Evolutionary conservation across 2,329 filamentous ascomycete species (phyloP).

Genomic region (Arthroderma sp.): DNA sequence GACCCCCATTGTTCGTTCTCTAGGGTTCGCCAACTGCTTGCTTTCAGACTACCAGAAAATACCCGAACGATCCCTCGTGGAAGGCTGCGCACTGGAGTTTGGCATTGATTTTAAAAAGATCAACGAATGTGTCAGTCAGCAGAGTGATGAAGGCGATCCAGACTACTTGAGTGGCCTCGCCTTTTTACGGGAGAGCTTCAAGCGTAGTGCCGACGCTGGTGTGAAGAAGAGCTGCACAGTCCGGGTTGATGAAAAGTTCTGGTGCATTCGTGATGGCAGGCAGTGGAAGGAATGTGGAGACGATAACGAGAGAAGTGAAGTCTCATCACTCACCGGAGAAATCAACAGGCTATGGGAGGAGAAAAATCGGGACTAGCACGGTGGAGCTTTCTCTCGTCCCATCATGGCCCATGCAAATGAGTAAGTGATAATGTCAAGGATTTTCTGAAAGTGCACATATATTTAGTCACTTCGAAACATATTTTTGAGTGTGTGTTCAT

Average conservation of each 20-base stretch:
- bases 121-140: slow-evolving; percentile 66
- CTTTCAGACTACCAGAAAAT: slow-evolving; percentile 63
- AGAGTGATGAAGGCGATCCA: slow-evolving; percentile 57
- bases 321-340: slow-evolving; percentile 55
- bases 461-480: too few species aligned
- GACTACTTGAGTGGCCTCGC: slow-evolving; percentile 40
- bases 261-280: slow-evolving; percentile 71
- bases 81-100: slow-evolving; percentile 82
- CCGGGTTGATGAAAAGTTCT: slow-evolving; percentile 61
- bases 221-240: slow-evolving; percentile 66
- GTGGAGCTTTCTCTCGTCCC: too few species aligned
- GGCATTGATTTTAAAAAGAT: slow-evolving; percentile 70
- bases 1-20: slow-evolving; percentile 58
- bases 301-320: slow-evolving; percentile 42
- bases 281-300: slow-evolving; percentile 66
- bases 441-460: too few species aligned
- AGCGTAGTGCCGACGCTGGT: slow-evolving; percentile 45
- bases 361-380: slow-evolving; percentile 13
- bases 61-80: slow-evolving; percentile 61
- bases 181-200: slow-evolving; percentile 32
- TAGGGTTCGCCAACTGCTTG: slow-evolving; percentile 90
- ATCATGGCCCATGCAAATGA: neutral
- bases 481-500: too few species aligned
- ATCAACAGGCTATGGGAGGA: slow-evolving; percentile 55
- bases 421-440: too few species aligned